Evolutionary conservation across 2,329 filamentous ascomycete genomes (phyloP).

Genomic region (Colletotrichum sp.): DNA sequence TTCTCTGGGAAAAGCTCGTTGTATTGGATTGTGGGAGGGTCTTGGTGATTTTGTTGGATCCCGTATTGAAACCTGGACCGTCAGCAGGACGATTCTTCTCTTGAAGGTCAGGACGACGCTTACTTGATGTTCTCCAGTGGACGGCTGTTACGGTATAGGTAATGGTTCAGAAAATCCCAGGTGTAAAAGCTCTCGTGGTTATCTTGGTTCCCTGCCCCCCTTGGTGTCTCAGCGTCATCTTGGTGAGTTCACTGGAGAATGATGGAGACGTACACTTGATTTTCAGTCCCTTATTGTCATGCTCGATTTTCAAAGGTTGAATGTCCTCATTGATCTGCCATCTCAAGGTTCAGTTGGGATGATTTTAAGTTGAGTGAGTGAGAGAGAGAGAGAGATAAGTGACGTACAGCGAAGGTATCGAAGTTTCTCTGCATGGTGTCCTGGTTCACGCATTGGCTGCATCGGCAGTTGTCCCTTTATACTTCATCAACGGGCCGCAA

Average conservation of each 20-base stretch:
- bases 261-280: slow-evolving; percentile 33
- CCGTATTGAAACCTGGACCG: slow-evolving; percentile 28
- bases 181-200: slow-evolving; percentile 72
- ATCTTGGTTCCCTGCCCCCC: slow-evolving; percentile 66
- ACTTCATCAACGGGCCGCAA: neutral
- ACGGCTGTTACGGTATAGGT: slow-evolving; percentile 40
- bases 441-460: slow-evolving; percentile 43
- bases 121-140: slow-evolving; percentile 37
- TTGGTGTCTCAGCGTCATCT: neutral
- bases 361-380: neutral
- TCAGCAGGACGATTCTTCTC: neutral
- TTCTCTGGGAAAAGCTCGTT: slow-evolving; percentile 59
- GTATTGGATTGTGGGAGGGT: slow-evolving; percentile 66
- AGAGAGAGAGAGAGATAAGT: neutral
- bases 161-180: slow-evolving; percentile 64
- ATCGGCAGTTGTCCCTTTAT: slow-evolving; percentile 48
- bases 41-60: slow-evolving; percentile 38
- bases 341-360: neutral
- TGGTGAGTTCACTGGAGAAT: neutral
- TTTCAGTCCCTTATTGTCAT: slow-evolving; percentile 33
- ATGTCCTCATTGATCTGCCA: slow-evolving; percentile 37
- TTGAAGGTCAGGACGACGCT: slow-evolving; percentile 7
- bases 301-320: slow-evolving; percentile 29
- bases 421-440: slow-evolving; percentile 47
- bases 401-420: slow-evolving; percentile 42